Evolutionary conservation across 2,329 filamentous ascomycete genomes (phyloP).

Genomic region (Metarhizium humberi): DNA sequence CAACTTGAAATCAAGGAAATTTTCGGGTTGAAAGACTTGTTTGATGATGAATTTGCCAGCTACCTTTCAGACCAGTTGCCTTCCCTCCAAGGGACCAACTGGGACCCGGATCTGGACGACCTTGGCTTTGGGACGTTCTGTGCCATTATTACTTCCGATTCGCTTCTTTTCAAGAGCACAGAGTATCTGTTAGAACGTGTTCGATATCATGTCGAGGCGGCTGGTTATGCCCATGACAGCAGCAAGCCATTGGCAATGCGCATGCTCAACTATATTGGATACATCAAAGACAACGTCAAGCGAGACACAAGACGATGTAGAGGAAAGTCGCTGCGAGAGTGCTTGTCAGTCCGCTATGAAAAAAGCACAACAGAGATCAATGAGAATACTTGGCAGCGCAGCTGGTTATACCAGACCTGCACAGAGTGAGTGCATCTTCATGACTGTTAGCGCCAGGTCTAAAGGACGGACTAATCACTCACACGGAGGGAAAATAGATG

Average conservation of each 20-base stretch:
- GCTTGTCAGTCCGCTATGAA: slow-evolving; percentile 18
- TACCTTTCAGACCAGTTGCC: slow-evolving; percentile 30
- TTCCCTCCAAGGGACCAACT: slow-evolving; percentile 39
- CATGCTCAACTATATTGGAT: slow-evolving; percentile 44
- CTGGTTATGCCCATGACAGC: slow-evolving; percentile 29
- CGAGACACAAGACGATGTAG: neutral
- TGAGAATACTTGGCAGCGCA: slow-evolving; percentile 17
- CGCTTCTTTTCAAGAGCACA: slow-evolving; percentile 32
- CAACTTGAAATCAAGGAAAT: slow-evolving; percentile 36
- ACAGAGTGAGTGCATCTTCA: slow-evolving; percentile 33
- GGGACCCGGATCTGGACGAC: slow-evolving; percentile 38
- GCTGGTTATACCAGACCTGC: slow-evolving; percentile 46
- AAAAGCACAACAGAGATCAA: slow-evolving; percentile 13
- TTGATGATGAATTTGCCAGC: slow-evolving; percentile 39
- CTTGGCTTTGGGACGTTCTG: slow-evolving; percentile 38
- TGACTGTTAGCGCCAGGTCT: neutral
- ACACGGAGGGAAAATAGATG: slow-evolving; percentile 38
- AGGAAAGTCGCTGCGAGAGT: slow-evolving; percentile 19
- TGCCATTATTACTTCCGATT: slow-evolving; percentile 31
- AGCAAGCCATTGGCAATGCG: slow-evolving; percentile 27
- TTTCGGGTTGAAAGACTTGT: slow-evolving; percentile 37
- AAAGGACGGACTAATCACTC: too few species aligned
- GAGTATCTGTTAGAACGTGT: slow-evolving; percentile 24
- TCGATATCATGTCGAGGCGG: slow-evolving; percentile 28
- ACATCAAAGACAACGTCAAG: slow-evolving; percentile 25